Conservation (phyloP, 2,329 filamentous ascomycete species). For the Rasamsonia emersonii region DNA sequence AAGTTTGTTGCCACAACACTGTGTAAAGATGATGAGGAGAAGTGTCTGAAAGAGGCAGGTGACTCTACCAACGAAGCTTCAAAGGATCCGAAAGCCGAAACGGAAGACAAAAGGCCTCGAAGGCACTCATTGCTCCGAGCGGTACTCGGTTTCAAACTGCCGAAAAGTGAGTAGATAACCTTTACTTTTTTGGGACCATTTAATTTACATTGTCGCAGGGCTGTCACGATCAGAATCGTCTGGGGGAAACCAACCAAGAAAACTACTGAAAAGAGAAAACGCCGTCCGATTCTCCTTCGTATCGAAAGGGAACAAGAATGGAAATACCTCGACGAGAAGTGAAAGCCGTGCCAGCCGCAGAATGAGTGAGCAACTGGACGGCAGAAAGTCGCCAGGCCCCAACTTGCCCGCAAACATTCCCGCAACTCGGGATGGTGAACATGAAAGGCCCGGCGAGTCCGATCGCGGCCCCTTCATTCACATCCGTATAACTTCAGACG, state of each 20-base stretch:
- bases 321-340: constrained; percentile 10
- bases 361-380: constrained; percentile 6
- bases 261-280: constrained; percentile 19
- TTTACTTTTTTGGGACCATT: not conserved
- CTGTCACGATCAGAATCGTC: constrained; percentile 17
- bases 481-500: constrained; percentile 17
- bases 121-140: constrained; percentile 17
- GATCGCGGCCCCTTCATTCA: constrained; percentile 14
- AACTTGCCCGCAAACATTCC: constrained; percentile 12
- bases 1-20: constrained; percentile 10
- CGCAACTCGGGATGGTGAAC: too few relatives aligned
- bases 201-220: constrained; percentile 12
- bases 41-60: constrained; percentile 6
- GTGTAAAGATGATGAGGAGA: constrained; percentile 16
- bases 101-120: constrained; percentile 5
- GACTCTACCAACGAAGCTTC: constrained; percentile 10
- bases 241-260: constrained; percentile 15
- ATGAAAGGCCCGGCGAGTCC: constrained; percentile 9
- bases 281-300: constrained; percentile 22
- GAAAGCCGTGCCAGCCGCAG: constrained; percentile 6
- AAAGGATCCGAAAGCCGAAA: constrained; percentile 6
- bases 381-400: too few relatives aligned
- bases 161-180: constrained; percentile 13
- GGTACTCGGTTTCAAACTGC: constrained; percentile 17
- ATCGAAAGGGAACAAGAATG: constrained; percentile 13